Evolutionary conservation across 2,329 filamentous ascomycete genomes (phyloP), one percentile per base, ranked within the genome.

Genomic region (Fusarium newnesense): DNA sequence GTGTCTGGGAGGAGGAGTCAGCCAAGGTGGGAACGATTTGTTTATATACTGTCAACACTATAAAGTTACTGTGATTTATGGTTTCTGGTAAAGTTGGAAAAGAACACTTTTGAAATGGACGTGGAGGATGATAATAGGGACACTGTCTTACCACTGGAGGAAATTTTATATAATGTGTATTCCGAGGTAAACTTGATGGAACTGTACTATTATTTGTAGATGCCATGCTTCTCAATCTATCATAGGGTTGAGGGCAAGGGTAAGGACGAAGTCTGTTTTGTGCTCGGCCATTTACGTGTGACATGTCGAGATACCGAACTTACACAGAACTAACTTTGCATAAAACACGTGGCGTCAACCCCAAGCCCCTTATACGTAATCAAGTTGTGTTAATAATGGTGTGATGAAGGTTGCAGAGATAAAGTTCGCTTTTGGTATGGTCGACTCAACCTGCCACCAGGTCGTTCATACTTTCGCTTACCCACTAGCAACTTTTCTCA

Each of bases 191-290:
- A 0, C 10, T 36, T 4, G 6, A 36, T 16, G 2, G 9, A 36
- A 36, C 3, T 36, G 7, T 3, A 36, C 24, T 8, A 19, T 7
- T 2, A 5, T 8, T 52, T 15, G 3, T 4, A 1, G 12, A 30
- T n/a, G 7, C 1, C 0, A 19, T 52, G 0, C 6, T 7, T 15
- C 1, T 2, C 4, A 11, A 26, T 4, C n/a, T 19, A 8, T 2
- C 0, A 26, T 34, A 34, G 6, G 47, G 5, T 19, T 0, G 4
- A 52, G 8, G 16, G 8, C 10, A 34, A 19, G 13, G 5, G 15
- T 9, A 0, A 10, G 8, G 3, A 3, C 3, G 6, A 50, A 34
- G 9, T 34, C n/a, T 19, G 16, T 24, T 16, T 50, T 24, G 7
- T 8, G 12, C 5, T 7, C 2, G 15, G 5, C 0, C 16, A 34